These are phyloP conservation scores for Globisporangium solare DNA, from an alignment of 352 stramenopile genomes.

Conservation along the genomic window DNA sequence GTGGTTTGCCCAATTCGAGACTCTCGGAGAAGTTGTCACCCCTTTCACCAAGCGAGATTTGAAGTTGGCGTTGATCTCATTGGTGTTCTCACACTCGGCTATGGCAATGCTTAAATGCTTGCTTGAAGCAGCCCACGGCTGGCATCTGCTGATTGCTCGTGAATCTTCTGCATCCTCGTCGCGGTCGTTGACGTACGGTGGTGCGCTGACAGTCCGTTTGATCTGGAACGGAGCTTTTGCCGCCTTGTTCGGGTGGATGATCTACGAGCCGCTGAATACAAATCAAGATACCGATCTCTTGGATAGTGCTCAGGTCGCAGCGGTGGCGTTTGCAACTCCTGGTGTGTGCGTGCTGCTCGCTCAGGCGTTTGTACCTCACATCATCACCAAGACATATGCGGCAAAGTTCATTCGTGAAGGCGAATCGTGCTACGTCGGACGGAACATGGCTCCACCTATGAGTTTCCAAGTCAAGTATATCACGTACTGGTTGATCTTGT, in stretches of 20 bases:
- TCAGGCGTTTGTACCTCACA: conserved; percentile 36
- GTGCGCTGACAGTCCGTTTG: conserved; percentile 49
- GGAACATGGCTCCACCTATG: conserved; percentile 61
- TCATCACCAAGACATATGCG: conserved; percentile 48
- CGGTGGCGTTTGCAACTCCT: conserved; percentile 38
- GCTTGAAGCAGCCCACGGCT: conserved; percentile 51
- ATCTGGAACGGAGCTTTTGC: conserved; percentile 64
- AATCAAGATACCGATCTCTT: conserved; percentile 36
- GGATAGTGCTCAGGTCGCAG: conserved; percentile 26
- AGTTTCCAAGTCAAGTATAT: conserved; percentile 64
- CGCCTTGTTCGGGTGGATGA: conserved; percentile 56
- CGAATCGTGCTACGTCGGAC: conserved; percentile 57
- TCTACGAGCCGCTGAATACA: conserved; percentile 40
- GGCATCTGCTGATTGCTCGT: conserved; percentile 45
- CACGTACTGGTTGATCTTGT: conserved; percentile 58
- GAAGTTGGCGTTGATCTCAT: conserved; percentile 54
- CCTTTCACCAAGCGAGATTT: conserved; percentile 52
- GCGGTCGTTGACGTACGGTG: conserved; percentile 54
- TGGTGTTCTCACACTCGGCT: conserved; percentile 41
- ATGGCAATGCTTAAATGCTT: conserved; percentile 59
- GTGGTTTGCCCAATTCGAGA: conserved; percentile 57
- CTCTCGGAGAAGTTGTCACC: conserved; percentile 46
- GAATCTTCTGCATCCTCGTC: conserved; percentile 42
- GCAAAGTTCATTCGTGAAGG: conserved; percentile 72
- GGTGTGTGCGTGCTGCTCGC: conserved; percentile 35